Evolutionary conservation across 1,284 basidiomycete genomes (phyloP).

Genomic region (Thecaphora thlaspeos): DNA sequence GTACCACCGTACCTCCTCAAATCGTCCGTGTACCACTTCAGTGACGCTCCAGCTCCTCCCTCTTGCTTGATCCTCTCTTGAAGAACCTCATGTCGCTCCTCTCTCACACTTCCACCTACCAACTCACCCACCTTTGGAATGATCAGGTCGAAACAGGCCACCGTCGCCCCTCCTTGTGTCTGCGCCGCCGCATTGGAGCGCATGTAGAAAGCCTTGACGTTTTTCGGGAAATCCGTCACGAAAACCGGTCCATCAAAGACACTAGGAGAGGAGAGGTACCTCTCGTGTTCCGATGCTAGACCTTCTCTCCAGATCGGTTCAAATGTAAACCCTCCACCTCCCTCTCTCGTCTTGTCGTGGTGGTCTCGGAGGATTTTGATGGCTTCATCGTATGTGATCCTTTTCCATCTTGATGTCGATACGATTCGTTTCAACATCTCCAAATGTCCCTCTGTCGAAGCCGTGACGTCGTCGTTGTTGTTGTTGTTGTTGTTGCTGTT

Average conservation of each 20-base stretch:
- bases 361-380: conserved; percentile 64
- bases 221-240: conserved; percentile 81
- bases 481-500: too few relatives aligned
- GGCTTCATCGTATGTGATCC: conserved; percentile 79
- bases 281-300: conserved; percentile 87
- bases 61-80: conserved; percentile 9
- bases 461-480: too few relatives aligned
- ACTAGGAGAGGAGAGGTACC: conserved; percentile 72
- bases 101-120: conserved; percentile 84
- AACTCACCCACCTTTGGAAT: conserved; percentile 86
- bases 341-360: conserved; percentile 46
- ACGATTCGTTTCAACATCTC: conserved; percentile 2
- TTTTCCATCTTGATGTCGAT: conserved; percentile 63
- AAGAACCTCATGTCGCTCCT: conserved; percentile 68
- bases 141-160: conserved; percentile 90
- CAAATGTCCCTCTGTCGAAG: background rate
- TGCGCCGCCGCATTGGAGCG: conserved; percentile 12
- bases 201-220: conserved; percentile 96
- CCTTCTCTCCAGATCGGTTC: conserved; percentile 70
- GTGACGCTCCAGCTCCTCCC: background rate
- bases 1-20: conserved; percentile 44
- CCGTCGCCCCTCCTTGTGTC: conserved; percentile 63
- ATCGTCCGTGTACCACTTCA: conserved; percentile 49
- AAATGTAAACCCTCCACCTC: conserved; percentile 6
- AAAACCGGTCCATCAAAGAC: conserved; percentile 74